A percentile compares a stretch with the other conserved stretches of the same genome.
Conservation (phyloP, 805 yeast species). For the Candida stauntonica region DNA sequence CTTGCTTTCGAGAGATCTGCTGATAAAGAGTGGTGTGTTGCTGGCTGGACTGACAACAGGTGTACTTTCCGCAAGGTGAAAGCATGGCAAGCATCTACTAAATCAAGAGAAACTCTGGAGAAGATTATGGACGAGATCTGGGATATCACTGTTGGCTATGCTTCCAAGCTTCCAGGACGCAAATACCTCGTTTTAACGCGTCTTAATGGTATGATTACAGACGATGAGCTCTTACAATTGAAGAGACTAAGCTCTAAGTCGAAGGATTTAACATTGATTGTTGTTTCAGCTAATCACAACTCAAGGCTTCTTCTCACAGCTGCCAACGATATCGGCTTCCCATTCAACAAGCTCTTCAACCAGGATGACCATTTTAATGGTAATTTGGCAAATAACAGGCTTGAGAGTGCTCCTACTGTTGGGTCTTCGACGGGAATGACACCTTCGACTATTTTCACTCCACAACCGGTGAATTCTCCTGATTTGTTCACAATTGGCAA, state of each 20-base stretch:
- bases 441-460: slow-evolving; percentile 26
- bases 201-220: slow-evolving; percentile 69
- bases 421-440: slow-evolving; percentile 27
- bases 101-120: slow-evolving; percentile 38
- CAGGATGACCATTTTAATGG: slow-evolving; percentile 20
- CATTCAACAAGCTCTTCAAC: slow-evolving; percentile 32
- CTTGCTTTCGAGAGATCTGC: slow-evolving; percentile 79
- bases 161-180: slow-evolving; percentile 33
- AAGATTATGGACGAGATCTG: slow-evolving; percentile 64
- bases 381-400: slow-evolving; percentile 3
- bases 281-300: slow-evolving; percentile 59
- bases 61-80: slow-evolving; percentile 60
- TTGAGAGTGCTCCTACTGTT: slow-evolving; percentile 24
- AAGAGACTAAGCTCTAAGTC: slow-evolving; percentile 59
- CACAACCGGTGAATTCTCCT: slow-evolving; percentile 26
- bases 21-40: slow-evolving; percentile 80
- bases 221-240: slow-evolving; percentile 79
- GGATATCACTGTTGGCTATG: slow-evolving; percentile 48
- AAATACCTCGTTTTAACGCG: slow-evolving; percentile 65
- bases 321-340: slow-evolving; percentile 29
- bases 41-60: slow-evolving; percentile 85
- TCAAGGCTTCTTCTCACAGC: slow-evolving; percentile 41
- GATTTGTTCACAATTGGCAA: slow-evolving; percentile 21
- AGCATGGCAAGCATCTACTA: slow-evolving; percentile 52
- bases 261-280: slow-evolving; percentile 56